Percentiles rank a stretch among this genome's conserved stretches.
These are phyloP conservation scores for Suhomyces bokatorum DNA, from an alignment of 1,139 yeast species.

Conservation along the genomic window DNA sequence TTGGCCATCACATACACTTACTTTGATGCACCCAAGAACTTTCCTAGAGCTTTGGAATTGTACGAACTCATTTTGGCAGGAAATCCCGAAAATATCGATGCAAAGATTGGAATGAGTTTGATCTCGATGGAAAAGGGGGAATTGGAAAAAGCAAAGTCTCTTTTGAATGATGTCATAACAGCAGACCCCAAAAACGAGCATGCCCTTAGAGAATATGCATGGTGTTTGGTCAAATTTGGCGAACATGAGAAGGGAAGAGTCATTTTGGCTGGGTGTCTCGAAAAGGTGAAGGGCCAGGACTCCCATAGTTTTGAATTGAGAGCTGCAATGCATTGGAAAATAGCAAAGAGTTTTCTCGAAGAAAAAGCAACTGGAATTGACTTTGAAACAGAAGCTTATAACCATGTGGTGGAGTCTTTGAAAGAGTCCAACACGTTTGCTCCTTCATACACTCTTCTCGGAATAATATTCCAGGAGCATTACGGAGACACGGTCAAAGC, in stretches of 20 bases:
- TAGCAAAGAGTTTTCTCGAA: conserved; percentile 57
- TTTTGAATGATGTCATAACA: conserved; percentile 53
- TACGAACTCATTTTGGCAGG: conserved; percentile 61
- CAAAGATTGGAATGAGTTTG: conserved; percentile 80
- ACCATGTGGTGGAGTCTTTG: conserved; percentile 59
- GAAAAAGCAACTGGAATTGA: conserved; percentile 23
- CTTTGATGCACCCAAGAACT: conserved; percentile 88
- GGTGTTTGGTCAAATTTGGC: conserved; percentile 69
- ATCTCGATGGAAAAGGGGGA: conserved; percentile 69
- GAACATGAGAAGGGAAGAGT: conserved; percentile 55
- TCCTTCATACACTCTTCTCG: conserved; percentile 78
- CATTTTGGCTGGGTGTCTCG: conserved; percentile 47
- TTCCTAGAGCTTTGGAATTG: conserved; percentile 66
- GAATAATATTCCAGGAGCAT: conserved; percentile 61
- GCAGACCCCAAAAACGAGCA: conserved; percentile 55
- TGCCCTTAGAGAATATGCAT: conserved; percentile 70
- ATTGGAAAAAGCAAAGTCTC: conserved; percentile 49
- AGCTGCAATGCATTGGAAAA: conserved; percentile 68
- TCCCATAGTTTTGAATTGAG: conserved; percentile 53
- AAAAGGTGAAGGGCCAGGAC: conserved; percentile 49
- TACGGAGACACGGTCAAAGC: conserved; percentile 68
- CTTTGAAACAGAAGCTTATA: conserved; percentile 46
- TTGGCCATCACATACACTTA: conserved; percentile 80
- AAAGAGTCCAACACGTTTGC: conserved; percentile 66
- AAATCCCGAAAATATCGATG: conserved; percentile 55